These are phyloP conservation scores for Trichocladium antarcticum DNA, from an alignment of 495 filamentous ascomycete species.

Conservation along the genomic window DNA sequence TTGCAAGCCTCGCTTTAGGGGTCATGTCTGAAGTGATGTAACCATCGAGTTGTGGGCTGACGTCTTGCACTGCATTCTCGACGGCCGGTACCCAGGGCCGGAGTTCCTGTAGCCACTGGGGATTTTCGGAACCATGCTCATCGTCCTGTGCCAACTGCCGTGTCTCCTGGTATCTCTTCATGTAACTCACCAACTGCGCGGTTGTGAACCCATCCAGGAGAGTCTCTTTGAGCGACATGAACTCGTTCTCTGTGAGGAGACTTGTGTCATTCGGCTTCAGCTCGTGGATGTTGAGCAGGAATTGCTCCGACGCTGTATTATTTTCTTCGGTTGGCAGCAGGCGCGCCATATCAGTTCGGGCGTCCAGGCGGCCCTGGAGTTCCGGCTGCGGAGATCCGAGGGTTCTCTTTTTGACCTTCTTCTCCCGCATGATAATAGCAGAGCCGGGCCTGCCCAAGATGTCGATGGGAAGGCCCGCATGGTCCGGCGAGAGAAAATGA, in stretches of 20 bases:
- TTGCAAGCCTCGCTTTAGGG: constrained; percentile 28
- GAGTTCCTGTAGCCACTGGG: constrained; percentile 23
- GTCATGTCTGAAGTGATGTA: constrained; percentile 17
- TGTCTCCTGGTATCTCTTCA: constrained; percentile 10
- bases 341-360: constrained; percentile 21
- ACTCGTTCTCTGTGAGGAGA: constrained; percentile 26
- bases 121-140: not conserved
- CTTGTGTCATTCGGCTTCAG: constrained; percentile 28
- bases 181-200: constrained; percentile 33
- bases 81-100: constrained; percentile 26
- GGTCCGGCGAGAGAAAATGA: not conserved
- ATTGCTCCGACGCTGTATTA: constrained; percentile 19
- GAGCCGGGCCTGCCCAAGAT: constrained; percentile 17
- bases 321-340: constrained; percentile 23
- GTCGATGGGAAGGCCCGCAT: constrained; percentile 12
- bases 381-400: too few species aligned
- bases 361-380: not conserved
- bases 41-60: constrained; percentile 14
- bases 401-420: not conserved
- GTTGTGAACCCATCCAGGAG: constrained; percentile 35
- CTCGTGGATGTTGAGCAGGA: constrained; percentile 33
- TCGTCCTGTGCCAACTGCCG: constrained; percentile 1
- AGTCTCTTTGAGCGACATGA: constrained; percentile 27
- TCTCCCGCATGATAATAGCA: constrained; percentile 33
- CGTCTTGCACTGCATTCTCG: not conserved